Evolutionary conservation across 768 basidiomycete species (phyloP).

Genomic region (Leucosporidium scottii): DNA sequence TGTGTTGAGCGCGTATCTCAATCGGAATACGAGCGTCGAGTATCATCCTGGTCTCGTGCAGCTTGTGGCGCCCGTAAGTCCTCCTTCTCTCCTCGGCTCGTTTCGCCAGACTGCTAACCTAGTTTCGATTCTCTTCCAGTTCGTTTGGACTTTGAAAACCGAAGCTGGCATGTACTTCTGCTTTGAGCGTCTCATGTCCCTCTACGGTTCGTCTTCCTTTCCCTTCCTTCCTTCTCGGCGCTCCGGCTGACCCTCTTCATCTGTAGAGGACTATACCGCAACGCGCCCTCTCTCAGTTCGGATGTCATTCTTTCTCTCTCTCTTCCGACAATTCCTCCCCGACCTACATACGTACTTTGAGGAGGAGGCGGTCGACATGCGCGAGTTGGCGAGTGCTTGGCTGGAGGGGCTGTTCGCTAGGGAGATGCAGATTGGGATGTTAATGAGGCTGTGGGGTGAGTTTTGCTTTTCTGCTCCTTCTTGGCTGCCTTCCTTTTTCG

Average conservation of each 20-base stretch:
- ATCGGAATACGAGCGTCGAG: constrained; percentile 3
- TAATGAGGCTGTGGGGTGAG: constrained; percentile 9
- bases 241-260: neutral
- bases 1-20: neutral
- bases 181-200: constrained; percentile 4
- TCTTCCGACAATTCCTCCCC: constrained; percentile 9
- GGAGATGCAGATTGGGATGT: neutral
- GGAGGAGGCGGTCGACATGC: constrained; percentile 9
- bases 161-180: constrained; percentile 16
- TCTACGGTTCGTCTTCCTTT: neutral
- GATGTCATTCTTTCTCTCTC: constrained; percentile 6
- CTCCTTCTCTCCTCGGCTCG: neutral
- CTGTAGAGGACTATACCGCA: neutral
- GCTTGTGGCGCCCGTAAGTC: constrained; percentile 5
- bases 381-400: neutral
- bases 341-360: constrained; percentile 15
- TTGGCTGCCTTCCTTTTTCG: too few relatives aligned
- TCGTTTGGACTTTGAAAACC: constrained; percentile 4
- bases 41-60: constrained; percentile 10
- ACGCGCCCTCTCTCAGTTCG: neutral
- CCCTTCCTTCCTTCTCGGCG: neutral
- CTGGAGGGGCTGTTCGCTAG: constrained; percentile 2
- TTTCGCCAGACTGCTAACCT: neutral
- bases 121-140: neutral
- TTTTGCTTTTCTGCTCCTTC: neutral